Base-by-base conservation (phyloP, 1,284 basidiomycete genomes). In the Stygiomarasmius scandens region DNA sequence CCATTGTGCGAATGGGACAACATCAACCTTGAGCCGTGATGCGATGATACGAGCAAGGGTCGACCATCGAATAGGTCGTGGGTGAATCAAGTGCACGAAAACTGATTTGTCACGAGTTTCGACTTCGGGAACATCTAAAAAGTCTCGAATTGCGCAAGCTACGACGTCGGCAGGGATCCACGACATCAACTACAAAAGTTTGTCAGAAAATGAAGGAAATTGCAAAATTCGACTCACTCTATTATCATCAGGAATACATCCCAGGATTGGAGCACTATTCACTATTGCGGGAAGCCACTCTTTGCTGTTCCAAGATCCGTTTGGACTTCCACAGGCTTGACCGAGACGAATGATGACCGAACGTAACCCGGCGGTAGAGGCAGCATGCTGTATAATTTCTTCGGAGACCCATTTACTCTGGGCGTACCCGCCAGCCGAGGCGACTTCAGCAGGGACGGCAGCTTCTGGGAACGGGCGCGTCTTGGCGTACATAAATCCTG, bases 91-190 rank as follows among this genome's bases (percentile, higher is more conserved):
- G 48, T 64, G 59, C 3, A 63, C 36, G 41, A 32, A 32, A 12
- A 5, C 12, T 32, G 29, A 12, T 5, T 32, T 32, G 5, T 32
- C 29, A 5, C 12, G 29, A 6, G 29, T 32, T 32, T 32, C 29
- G 12, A 12, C 12, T 6, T 32, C 29, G 29, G 29, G 29, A 32
- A 12, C 12, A 32, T 32, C 29, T 5, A 32, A 12, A 12, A 32
- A 32, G 12, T 73, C 72, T n/a, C 69, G 58, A 5, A 73, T 47
- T 25, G 64, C 63, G 2, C 60, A 41, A 5, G 73, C 73, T 11
- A 71, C 72, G 12, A 58, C 51, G 52, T 74, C 62, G 29, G 69
- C 58, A 11, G 71, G 70, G 12, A 74, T 53, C 70, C 72, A 76
- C 0, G 70, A 67, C 14, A 71, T 56, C 11, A 50, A 44, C 70